These are phyloP conservation scores for Trifolium pratense DNA, from an alignment of 306 rosid species.

Conservation along the genomic window DNA sequence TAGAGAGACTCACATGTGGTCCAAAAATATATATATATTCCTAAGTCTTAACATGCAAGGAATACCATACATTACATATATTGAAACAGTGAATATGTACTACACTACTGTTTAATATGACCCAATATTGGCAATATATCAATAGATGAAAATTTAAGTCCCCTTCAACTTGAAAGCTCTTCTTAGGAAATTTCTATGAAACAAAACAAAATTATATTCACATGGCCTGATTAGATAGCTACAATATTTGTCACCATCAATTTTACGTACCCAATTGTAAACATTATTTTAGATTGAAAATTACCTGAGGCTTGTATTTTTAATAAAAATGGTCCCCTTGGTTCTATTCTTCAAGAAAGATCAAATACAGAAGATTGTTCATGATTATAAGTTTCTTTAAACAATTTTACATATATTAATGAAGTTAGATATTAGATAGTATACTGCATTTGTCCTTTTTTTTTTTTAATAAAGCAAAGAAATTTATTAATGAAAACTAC, in stretches of 20 bases:
- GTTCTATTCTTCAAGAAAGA: constrained; percentile 26
- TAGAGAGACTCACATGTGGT: constrained; percentile 36
- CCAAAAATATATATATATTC: constrained; percentile 40
- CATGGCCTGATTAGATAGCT: constrained; percentile 34
- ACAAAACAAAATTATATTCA: constrained; percentile 54
- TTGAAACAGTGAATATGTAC: background rate
- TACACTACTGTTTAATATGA: constrained; percentile 34
- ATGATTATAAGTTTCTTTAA: no score
- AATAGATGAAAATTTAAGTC: constrained; percentile 22
- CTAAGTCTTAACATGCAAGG: constrained; percentile 28
- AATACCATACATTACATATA: constrained; percentile 40
- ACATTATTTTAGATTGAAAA: constrained; percentile 9
- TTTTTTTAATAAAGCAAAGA: no score
- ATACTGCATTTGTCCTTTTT: no score
- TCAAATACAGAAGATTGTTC: background rate
- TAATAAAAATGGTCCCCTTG: constrained; percentile 27
- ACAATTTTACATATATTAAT: no score
- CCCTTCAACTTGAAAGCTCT: constrained; percentile 43
- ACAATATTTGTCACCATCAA: constrained; percentile 39
- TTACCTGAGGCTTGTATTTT: background rate
- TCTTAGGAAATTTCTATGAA: constrained; percentile 26
- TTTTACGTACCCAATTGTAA: constrained; percentile 34
- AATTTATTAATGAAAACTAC: no score
- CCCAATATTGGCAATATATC: no score
- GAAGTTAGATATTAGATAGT: no score